phyloP scores from a whole-genome alignment of 768 basidiomycete species.

The Phylloporus sp. region DNA sequence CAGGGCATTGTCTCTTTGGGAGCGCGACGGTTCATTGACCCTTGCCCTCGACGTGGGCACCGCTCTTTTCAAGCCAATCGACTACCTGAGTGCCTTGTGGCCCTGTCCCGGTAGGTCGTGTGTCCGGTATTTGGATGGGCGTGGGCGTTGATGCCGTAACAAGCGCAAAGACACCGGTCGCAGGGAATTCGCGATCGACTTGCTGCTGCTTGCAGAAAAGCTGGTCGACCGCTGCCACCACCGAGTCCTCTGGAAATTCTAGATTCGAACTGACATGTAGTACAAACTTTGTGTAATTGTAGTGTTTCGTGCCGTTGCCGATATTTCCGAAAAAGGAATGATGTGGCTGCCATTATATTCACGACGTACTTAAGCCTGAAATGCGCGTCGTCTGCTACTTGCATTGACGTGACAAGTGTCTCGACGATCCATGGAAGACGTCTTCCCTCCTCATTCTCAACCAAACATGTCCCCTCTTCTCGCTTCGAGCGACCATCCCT shows the following conservation, averaged over 20 bases:
- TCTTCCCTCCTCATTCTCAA: neutral
- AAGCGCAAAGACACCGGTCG: slow-evolving; percentile 52
- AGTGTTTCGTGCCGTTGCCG: slow-evolving; percentile 4
- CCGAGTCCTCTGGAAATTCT: slow-evolving; percentile 19
- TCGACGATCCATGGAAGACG: slow-evolving; percentile 17
- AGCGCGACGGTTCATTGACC: slow-evolving; percentile 51
- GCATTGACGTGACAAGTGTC: slow-evolving; percentile 17
- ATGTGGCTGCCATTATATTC: slow-evolving; percentile 22
- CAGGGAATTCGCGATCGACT: slow-evolving; percentile 44
- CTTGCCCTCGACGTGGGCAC: slow-evolving; percentile 61
- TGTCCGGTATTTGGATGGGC: neutral
- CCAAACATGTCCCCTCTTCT: slow-evolving; percentile 4
- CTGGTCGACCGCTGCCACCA: slow-evolving; percentile 43
- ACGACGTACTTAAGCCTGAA: slow-evolving; percentile 21
- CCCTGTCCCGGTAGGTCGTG: slow-evolving; percentile 51
- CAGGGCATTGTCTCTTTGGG: slow-evolving; percentile 57
- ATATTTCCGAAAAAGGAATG: slow-evolving; percentile 19
- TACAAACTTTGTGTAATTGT: neutral
- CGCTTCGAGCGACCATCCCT: slow-evolving; percentile 10
- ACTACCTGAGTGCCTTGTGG: slow-evolving; percentile 60
- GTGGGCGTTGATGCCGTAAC: slow-evolving; percentile 4
- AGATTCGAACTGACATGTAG: neutral
- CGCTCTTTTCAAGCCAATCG: slow-evolving; percentile 53
- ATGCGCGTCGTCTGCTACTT: slow-evolving; percentile 13
- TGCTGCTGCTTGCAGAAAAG: slow-evolving; percentile 40